phyloP scores from a whole-genome alignment of 768 basidiomycete genomes.

The Lanmaoa pseudosensibilis region DNA sequence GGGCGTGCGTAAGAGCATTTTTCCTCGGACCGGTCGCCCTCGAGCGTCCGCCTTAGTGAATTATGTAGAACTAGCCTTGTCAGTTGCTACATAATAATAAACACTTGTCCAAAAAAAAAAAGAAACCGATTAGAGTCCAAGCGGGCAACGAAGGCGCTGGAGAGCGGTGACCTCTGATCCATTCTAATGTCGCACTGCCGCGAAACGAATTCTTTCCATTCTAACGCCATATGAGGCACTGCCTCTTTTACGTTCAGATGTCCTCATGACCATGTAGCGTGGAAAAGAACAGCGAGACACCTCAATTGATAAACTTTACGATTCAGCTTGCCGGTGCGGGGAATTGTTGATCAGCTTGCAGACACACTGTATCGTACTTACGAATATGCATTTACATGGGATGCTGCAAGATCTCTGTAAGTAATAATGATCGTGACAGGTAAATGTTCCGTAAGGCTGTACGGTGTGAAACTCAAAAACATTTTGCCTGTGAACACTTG shows the following conservation, averaged over 20 bases:
- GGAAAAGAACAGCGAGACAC: background rate
- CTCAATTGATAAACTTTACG: background rate
- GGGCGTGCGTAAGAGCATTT: no score
- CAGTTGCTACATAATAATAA: no score
- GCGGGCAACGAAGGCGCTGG: background rate
- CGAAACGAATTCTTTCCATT: background rate
- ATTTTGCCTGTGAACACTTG: background rate
- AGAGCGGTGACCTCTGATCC: background rate
- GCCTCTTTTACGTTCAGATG: background rate
- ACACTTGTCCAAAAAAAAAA: no score
- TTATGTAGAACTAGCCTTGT: no score
- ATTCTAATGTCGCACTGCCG: background rate
- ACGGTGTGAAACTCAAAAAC: background rate
- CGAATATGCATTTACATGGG: background rate
- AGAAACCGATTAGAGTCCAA: background rate
- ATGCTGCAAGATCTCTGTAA: background rate
- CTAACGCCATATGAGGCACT: conserved; percentile 2
- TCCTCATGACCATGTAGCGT: background rate
- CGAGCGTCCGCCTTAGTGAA: no score
- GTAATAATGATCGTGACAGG: background rate
- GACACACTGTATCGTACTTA: background rate
- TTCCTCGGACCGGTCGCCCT: no score
- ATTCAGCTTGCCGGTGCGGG: background rate
- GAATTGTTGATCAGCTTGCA: background rate
- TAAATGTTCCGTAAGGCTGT: background rate